Percentiles rank a stretch among this genome's conserved stretches.
Conservation (phyloP, 2,329 filamentous ascomycete species). For the Stachybotrys chartarum region DNA sequence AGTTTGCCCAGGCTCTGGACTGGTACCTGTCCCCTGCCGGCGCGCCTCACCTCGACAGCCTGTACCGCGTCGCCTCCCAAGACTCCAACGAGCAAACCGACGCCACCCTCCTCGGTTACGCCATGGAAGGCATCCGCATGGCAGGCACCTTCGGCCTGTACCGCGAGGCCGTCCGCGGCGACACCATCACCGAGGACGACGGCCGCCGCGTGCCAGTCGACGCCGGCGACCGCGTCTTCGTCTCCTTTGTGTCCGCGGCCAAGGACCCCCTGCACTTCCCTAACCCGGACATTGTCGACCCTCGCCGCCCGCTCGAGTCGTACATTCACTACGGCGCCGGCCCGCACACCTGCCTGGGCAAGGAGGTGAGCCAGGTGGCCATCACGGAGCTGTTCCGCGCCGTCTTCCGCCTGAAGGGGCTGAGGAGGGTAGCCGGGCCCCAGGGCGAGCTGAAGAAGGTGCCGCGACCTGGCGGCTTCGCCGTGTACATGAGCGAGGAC, state of each 20-base stretch:
- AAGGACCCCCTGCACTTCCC: slow-evolving; percentile 54
- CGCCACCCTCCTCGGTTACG: slow-evolving; percentile 59
- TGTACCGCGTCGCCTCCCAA: slow-evolving; percentile 52
- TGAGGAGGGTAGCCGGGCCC: slow-evolving; percentile 53
- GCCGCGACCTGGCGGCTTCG: slow-evolving; percentile 43
- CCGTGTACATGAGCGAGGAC: slow-evolving; percentile 59
- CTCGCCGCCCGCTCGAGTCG: slow-evolving; percentile 52
- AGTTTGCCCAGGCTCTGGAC: slow-evolving; percentile 67
- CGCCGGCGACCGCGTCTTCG: slow-evolving; percentile 53
- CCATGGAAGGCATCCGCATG: slow-evolving; percentile 64
- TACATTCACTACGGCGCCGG: slow-evolving; percentile 62
- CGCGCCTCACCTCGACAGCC: slow-evolving; percentile 47
- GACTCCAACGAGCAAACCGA: slow-evolving; percentile 52
- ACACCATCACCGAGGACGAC: slow-evolving; percentile 44
- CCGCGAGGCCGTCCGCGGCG: slow-evolving; percentile 42
- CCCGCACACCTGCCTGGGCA: slow-evolving; percentile 53
- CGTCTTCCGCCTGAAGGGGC: slow-evolving; percentile 52
- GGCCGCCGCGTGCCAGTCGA: slow-evolving; percentile 42
- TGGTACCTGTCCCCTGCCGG: slow-evolving; percentile 59
- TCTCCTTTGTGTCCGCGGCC: slow-evolving; percentile 51
- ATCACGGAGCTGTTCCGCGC: slow-evolving; percentile 62
- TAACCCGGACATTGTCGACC: slow-evolving; percentile 51
- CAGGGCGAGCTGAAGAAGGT: slow-evolving; percentile 65
- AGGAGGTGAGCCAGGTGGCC: slow-evolving; percentile 51
- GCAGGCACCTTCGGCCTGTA: slow-evolving; percentile 55